These are phyloP conservation scores for Biscutella auriculata DNA, from an alignment of 441 rosid species.

Conservation along the genomic window DNA sequence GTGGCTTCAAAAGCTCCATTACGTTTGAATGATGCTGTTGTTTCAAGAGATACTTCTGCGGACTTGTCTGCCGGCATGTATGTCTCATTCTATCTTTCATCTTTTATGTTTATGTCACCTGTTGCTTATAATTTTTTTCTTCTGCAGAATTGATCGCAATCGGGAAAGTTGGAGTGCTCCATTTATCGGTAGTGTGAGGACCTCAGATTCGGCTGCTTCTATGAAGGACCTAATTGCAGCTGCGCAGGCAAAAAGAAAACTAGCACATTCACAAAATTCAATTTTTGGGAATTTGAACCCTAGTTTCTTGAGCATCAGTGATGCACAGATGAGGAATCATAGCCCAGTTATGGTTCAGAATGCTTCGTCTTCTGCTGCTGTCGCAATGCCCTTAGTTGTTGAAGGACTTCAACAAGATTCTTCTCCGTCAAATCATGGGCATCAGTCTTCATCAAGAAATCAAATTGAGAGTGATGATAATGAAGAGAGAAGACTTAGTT, in stretches of 20 bases:
- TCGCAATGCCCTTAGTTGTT: slow-evolving; percentile 29
- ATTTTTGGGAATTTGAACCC: slow-evolving; percentile 23
- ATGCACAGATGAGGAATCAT: slow-evolving; percentile 39
- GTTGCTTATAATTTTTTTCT: not conserved
- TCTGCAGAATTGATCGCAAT: slow-evolving; percentile 30
- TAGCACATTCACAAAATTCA: slow-evolving; percentile 61
- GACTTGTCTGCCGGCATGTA: slow-evolving; percentile 43
- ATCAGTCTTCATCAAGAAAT: slow-evolving; percentile 31
- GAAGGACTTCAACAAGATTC: slow-evolving; percentile 33
- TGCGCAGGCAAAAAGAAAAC: slow-evolving; percentile 90
- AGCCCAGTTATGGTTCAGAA: slow-evolving; percentile 49
- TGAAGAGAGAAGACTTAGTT: slow-evolving; percentile 70
- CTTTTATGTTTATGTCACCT: not conserved
- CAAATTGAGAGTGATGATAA: slow-evolving; percentile 51
- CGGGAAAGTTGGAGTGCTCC: slow-evolving; percentile 39
- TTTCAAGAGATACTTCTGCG: slow-evolving; percentile 29
- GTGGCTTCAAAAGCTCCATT: slow-evolving; percentile 40
- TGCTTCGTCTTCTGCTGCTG: slow-evolving; percentile 29
- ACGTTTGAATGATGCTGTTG: slow-evolving; percentile 25
- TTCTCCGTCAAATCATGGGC: slow-evolving; percentile 54
- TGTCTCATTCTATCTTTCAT: slow-evolving; percentile 15
- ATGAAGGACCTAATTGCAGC: slow-evolving; percentile 97
- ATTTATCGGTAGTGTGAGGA: slow-evolving; percentile 36
- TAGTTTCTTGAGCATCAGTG: slow-evolving; percentile 31
- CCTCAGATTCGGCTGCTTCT: slow-evolving; percentile 55